Percentiles rank a stretch among this genome's conserved stretches.
Conservation (phyloP, 2,329 filamentous ascomycete genomes). For the Sporothrix sp. region DNA sequence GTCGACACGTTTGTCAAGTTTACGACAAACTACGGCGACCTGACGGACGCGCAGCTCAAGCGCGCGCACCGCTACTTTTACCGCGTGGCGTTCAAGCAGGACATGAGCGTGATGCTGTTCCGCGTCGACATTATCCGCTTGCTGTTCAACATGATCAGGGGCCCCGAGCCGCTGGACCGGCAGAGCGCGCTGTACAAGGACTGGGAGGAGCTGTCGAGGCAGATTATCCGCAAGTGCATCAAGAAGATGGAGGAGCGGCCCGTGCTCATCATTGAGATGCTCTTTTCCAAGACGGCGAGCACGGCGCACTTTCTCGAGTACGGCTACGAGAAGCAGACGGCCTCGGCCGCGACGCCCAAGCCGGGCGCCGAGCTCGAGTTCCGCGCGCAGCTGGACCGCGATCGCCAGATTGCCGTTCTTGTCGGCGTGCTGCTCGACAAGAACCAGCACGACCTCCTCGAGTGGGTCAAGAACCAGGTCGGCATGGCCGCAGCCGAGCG, state of each 20-base stretch:
- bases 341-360: conserved; percentile 47
- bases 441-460: conserved; percentile 63
- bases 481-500: conserved; percentile 60
- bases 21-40: conserved; percentile 68
- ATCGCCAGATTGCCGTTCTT: conserved; percentile 68
- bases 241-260: conserved; percentile 80
- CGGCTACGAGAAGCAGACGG: conserved; percentile 72
- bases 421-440: conserved; percentile 73
- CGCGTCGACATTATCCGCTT: conserved; percentile 83
- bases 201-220: conserved; percentile 82
- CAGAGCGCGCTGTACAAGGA: conserved; percentile 63
- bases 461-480: conserved; percentile 71
- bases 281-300: conserved; percentile 83
- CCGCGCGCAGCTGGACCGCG: conserved; percentile 52
- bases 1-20: conserved; percentile 84
- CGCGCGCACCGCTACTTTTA: conserved; percentile 91
- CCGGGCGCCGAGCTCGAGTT: conserved; percentile 78
- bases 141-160: conserved; percentile 86
- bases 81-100: conserved; percentile 87
- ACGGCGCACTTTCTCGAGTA: conserved; percentile 85
- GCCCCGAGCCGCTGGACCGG: conserved; percentile 64
- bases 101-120: conserved; percentile 80
- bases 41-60: conserved; percentile 73
- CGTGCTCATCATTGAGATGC: conserved; percentile 77
- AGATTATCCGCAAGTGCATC: conserved; percentile 70